Base-by-base conservation (phyloP, 495 filamentous ascomycete species). In the Penicillium bialowiezense region DNA sequence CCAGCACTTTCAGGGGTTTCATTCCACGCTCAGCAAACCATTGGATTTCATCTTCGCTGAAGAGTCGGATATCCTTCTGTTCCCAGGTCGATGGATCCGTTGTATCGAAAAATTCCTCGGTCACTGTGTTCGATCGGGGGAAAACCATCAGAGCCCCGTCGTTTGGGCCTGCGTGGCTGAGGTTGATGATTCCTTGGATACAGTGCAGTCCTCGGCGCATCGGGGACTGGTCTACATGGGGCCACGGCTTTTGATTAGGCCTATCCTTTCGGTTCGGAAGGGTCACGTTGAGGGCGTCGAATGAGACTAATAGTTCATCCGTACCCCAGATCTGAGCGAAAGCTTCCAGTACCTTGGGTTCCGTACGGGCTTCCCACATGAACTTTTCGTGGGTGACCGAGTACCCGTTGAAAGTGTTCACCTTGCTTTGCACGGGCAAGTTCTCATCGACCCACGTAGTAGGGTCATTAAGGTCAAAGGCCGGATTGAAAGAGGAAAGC, bases 331-430 rank as follows among this genome's bases (percentile, higher is more conserved):
- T 51, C 24, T 56, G 56, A 15, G 50, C 24, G 39, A 74, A 73
- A 7, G 67, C 61, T 0, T 65, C 64, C 7, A 72, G 2, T 7
- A 73, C 58, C 8, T 56, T 63, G 1, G 68, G 65, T 41, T 73
- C 72, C 41, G 55, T 51, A 5, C 72, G 64, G 14, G 56, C 73
- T 5, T 75, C 68, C 73, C 73, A 77, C 53, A 74, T 67, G 55
- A 74, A 74, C 21, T 67, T 70, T 44, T 77, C 73, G 43, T 75
- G 73, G 3, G 55, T 55, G 3, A 70, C 64, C 1, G 52, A 54
- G 43, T 75, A 75, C 6, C 42, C 34, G 23, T 49, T 43, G 47
- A 59, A 70, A 2, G 56, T 64, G 26, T 61, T 68, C 19, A 53
- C 49, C 20, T 60, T 62, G 43, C 50, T 63, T 7, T 65, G 58